Evolutionary conservation across 371 early-diverging fungal genomes (phyloP).

Genomic region (Coemansia sp.): DNA sequence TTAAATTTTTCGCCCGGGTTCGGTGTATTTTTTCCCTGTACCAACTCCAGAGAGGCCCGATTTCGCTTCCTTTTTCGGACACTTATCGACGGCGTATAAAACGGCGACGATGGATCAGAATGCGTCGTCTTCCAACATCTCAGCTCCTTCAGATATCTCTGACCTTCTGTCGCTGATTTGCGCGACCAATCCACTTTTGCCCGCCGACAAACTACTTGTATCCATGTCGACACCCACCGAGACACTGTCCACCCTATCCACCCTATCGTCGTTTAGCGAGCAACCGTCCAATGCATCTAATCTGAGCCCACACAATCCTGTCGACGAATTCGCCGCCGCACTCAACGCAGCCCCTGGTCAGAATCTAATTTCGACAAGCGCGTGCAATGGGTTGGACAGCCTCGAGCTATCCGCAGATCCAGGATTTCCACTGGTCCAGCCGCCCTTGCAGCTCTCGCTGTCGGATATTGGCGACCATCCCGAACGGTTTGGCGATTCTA

Average conservation of each 20-base stretch:
- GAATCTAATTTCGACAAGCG: too few species aligned
- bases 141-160: constrained; percentile 6
- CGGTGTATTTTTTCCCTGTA: neutral
- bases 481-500: too few species aligned
- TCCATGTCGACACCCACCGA: neutral
- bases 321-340: neutral
- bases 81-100: neutral
- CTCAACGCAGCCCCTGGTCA: neutral
- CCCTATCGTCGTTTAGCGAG: neutral
- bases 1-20: neutral
- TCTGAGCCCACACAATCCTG: too few species aligned
- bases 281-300: neutral
- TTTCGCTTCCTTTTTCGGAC: neutral
- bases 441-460: neutral
- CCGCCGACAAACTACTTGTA: neutral
- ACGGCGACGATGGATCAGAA: constrained; percentile 17
- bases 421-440: neutral
- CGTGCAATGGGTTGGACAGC: too few species aligned
- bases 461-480: neutral
- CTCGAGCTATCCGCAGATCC: too few species aligned
- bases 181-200: neutral
- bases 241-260: neutral
- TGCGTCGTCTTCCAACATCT: neutral
- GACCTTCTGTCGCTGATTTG: constrained; percentile 8
- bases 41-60: too few species aligned